These are phyloP conservation scores for Thielaviopsis punctulata DNA, from an alignment of 2,329 filamentous ascomycete species.

Conservation along the genomic window DNA sequence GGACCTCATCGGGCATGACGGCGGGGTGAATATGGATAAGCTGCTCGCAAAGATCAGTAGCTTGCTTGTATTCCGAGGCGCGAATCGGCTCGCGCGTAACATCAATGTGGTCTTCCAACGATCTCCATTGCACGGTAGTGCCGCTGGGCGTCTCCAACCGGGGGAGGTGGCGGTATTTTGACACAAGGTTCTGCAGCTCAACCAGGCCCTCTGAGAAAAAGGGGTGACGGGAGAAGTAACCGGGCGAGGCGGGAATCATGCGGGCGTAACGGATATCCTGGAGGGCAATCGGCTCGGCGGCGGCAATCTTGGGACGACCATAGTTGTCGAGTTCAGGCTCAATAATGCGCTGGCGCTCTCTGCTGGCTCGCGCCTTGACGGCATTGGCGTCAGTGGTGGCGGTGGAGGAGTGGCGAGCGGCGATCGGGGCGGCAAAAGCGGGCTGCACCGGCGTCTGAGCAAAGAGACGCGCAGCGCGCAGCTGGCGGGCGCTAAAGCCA, in stretches of 20 bases:
- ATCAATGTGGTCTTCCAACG: conserved; percentile 56
- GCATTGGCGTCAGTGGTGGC: background rate
- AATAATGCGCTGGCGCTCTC: conserved; percentile 10
- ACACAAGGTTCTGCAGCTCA: conserved; percentile 51
- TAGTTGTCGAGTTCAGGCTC: conserved; percentile 11
- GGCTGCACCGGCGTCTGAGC: conserved; percentile 16
- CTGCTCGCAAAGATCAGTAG: conserved; percentile 58
- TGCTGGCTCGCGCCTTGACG: background rate
- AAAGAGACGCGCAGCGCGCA: conserved; percentile 20
- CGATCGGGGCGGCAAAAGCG: background rate
- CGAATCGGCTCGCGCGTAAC: conserved; percentile 56
- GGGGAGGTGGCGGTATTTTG: conserved; percentile 61
- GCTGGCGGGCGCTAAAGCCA: conserved; percentile 16
- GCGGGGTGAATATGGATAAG: conserved; percentile 69
- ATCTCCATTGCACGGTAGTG: conserved; percentile 65
- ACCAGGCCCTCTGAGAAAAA: conserved; percentile 76
- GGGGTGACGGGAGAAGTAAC: conserved; percentile 85
- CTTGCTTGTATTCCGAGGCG: conserved; percentile 59
- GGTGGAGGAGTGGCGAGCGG: conserved; percentile 5
- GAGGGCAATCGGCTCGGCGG: conserved; percentile 11
- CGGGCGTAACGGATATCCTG: conserved; percentile 37
- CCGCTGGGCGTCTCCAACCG: background rate
- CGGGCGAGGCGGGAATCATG: conserved; percentile 65
- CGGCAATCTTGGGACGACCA: conserved; percentile 11
- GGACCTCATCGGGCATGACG: conserved; percentile 10